Percentiles rank a stretch among this genome's conserved stretches.
Conservation (phyloP, 495 filamentous ascomycete genomes). For the Podospora bellae-mahoneyi region DNA sequence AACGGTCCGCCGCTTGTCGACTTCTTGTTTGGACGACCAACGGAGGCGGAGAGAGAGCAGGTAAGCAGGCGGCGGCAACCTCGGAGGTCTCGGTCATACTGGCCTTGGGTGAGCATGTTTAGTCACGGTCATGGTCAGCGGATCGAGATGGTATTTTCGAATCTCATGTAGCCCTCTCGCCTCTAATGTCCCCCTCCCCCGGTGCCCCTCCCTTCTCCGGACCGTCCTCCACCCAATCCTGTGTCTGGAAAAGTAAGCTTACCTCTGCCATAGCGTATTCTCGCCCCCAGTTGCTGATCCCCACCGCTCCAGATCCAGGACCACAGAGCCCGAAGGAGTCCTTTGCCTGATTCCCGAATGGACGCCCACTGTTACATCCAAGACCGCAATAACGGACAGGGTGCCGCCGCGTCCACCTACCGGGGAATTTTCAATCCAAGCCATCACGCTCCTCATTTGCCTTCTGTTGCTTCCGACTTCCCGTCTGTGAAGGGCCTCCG, state of each 20-base stretch:
- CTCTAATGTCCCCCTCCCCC: neutral
- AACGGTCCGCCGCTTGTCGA: neutral
- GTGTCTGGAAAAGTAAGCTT: constrained; percentile 1
- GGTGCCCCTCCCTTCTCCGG: neutral
- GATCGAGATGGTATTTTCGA: neutral
- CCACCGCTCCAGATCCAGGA: constrained; percentile 1
- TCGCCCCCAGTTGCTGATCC: neutral
- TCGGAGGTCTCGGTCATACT: neutral
- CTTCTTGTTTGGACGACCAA: neutral
- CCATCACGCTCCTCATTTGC: constrained; percentile 12
- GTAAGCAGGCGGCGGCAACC: neutral
- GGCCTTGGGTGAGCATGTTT: neutral
- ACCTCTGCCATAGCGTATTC: neutral
- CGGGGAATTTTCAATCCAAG: constrained; percentile 13
- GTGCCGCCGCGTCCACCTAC: constrained; percentile 28
- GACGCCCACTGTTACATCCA: constrained; percentile 26
- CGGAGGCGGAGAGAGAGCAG: neutral
- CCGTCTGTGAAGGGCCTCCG: constrained; percentile 8
- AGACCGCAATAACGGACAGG: constrained; percentile 29
- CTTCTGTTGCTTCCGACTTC: constrained; percentile 8
- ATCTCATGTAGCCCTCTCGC: neutral
- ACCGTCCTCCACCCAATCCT: constrained; percentile 4
- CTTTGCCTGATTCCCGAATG: constrained; percentile 24
- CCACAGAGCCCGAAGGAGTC: neutral
- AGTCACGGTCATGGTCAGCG: neutral